Percentiles rank a stretch among this genome's conserved stretches.
phyloP scores from a whole-genome alignment of 257 asterid genomes.

The Solanum bulbocastanum region DNA sequence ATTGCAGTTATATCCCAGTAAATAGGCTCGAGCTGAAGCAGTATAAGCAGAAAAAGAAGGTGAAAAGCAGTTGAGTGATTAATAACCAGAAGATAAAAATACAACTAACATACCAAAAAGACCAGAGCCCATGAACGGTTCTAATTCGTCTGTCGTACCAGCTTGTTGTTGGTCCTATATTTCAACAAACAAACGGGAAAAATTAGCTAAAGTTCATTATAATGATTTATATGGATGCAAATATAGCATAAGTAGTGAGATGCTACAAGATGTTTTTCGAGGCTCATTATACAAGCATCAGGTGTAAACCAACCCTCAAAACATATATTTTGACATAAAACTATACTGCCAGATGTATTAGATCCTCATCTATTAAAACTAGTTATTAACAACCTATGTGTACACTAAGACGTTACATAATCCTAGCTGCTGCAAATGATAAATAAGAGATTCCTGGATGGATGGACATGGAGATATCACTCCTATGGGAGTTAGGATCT shows the following conservation, averaged over 20 bases:
- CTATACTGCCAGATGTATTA: no score
- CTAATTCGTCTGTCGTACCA: conserved; percentile 69
- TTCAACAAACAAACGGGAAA: neutral
- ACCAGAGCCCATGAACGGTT: conserved; percentile 93
- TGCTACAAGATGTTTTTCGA: no score
- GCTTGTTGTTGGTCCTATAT: conserved; percentile 67
- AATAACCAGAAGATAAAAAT: neutral
- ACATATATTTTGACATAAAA: no score
- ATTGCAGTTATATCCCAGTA: conserved; percentile 74
- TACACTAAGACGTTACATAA: neutral
- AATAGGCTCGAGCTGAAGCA: conserved; percentile 76
- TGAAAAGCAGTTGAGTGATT: neutral
- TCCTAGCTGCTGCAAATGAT: neutral
- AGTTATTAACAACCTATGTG: neutral
- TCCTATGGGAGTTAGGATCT: no score
- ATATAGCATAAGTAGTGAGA: no score
- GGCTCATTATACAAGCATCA: no score
- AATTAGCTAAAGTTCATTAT: neutral
- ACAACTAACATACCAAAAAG: conserved; percentile 54
- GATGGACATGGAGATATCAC: no score
- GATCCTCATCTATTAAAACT: neutral
- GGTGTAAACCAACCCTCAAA: no score
- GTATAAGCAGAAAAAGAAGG: neutral
- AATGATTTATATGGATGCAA: no score
- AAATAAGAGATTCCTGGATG: neutral